Percentiles rank a stretch among this genome's conserved stretches.
Conservation (phyloP, 2,329 filamentous ascomycete genomes). For the Delphinella strobiligena region DNA sequence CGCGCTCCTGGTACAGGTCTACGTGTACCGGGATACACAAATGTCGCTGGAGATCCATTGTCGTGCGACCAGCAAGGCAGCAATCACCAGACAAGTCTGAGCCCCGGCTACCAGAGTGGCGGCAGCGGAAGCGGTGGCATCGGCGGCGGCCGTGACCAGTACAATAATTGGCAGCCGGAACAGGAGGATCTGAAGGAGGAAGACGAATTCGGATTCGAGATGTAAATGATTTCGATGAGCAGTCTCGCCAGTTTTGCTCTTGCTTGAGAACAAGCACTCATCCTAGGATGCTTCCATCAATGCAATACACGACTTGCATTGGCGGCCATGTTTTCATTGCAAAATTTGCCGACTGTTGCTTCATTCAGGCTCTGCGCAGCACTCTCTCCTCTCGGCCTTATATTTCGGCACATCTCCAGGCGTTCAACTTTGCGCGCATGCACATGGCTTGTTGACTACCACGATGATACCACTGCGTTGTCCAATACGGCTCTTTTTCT, state of each 20-base stretch:
- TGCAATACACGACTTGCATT: not conserved
- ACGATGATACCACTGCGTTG: not conserved
- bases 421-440: not conserved
- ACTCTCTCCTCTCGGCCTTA: not conserved
- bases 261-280: too few species aligned
- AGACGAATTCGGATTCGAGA: conserved; percentile 60
- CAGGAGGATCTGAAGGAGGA: conserved; percentile 72
- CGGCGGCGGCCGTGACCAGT: conserved; percentile 40
- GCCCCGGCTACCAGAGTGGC: conserved; percentile 48
- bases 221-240: conserved; percentile 29
- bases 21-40: conserved; percentile 85
- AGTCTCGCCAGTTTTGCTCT: not conserved
- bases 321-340: not conserved
- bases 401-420: not conserved
- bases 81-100: conserved; percentile 28
- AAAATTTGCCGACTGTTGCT: too few species aligned
- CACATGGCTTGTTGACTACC: not conserved
- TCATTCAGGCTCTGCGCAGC: too few species aligned
- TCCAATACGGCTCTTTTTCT: too few species aligned
- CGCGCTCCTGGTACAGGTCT: conserved; percentile 73
- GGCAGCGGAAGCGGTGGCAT: conserved; percentile 53
- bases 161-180: conserved; percentile 35
- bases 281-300: too few species aligned
- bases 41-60: conserved; percentile 72
- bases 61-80: conserved; percentile 32